Evolutionary conservation across 441 rosid species (phyloP), one percentile per base, ranked within the genome.

Genomic region (Eutrema salsugineum): DNA sequence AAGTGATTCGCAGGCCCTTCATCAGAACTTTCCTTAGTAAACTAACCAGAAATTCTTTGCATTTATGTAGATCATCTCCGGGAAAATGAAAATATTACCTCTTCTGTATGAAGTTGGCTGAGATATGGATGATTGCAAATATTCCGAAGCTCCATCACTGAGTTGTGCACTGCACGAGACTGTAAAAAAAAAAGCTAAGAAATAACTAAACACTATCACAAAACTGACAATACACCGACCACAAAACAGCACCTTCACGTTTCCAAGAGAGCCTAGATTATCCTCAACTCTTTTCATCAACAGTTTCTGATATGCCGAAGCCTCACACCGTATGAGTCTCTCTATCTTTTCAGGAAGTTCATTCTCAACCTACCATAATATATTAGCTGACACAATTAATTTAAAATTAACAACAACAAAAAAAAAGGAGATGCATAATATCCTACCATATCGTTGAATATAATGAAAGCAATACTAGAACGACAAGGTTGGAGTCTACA

Each of bases 121-220:
- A 93, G 83, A 82, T 93, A 93, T 16, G 98, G 98, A 80, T 93
- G 98, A 80, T 93, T 93, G 86, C 98, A 93, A 73, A 93, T 93
- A 80, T 93, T 93, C 24, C 98, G 91, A 32, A 91, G 96, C 87
- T 93, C 98, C 97, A 93, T 93, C 55, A 93, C 98, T 30, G 98
- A 84, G 79, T 93, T 93, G 83, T 93, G 98, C 79, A 93, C 97
- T 1, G 97, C 82, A 51, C 98, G 88, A 49, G 84, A 80, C 98
- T 93, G 86, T 77, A 80, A 71, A 40, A 64, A 27, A 67, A 47
- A 44, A 49, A 47, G 16, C 20, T 54, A 53, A 72, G 70, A 17
- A 10, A 44, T 53, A 14, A 64, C 32, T 51, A n/a, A 24, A 27
- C 11, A 33, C 0, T 56, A 63, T 38, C n/a, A 33, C 24, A 65